phyloP scores from a whole-genome alignment of 192 early-diverging fungal species.

The Umbelopsis sp. region DNA sequence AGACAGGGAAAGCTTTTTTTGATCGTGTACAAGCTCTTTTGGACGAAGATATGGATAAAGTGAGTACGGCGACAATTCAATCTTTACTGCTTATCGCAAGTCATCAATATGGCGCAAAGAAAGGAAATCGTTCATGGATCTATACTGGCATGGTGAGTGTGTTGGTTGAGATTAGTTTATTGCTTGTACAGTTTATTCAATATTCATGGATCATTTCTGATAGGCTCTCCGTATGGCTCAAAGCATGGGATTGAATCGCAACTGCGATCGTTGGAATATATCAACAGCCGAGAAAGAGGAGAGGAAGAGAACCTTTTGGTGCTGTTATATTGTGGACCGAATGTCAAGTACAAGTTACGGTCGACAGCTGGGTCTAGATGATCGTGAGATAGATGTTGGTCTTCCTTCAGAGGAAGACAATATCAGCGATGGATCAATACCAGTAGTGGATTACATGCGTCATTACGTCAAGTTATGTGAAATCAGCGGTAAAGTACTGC shows the following conservation, averaged over 20 bases:
- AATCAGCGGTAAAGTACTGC: slow-evolving; percentile 52
- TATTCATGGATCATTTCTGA: background rate
- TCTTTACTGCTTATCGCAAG: slow-evolving; percentile 66
- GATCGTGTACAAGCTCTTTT: slow-evolving; percentile 69
- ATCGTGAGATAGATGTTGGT: slow-evolving; percentile 45
- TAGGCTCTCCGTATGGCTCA: slow-evolving; percentile 74
- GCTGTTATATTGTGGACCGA: slow-evolving; percentile 70
- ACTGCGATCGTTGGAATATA: slow-evolving; percentile 58
- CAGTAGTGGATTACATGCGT: slow-evolving; percentile 34
- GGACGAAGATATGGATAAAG: slow-evolving; percentile 63
- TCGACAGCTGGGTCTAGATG: slow-evolving; percentile 49
- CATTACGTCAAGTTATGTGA: slow-evolving; percentile 47
- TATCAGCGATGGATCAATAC: background rate
- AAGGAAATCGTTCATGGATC: slow-evolving; percentile 69
- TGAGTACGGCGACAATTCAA: slow-evolving; percentile 59
- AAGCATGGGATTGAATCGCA: slow-evolving; percentile 74
- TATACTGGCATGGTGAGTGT: slow-evolving; percentile 63
- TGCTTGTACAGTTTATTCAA: background rate
- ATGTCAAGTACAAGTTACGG: slow-evolving; percentile 66
- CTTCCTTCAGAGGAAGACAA: slow-evolving; percentile 39
- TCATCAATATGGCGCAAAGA: slow-evolving; percentile 69
- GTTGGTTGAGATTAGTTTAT: too few relatives aligned
- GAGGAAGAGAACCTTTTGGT: slow-evolving; percentile 74
- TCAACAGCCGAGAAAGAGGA: slow-evolving; percentile 56
- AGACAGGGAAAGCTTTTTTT: slow-evolving; percentile 55